Percentiles rank a stretch among this genome's conserved stretches.
phyloP scores from a whole-genome alignment of 2,329 filamentous ascomycete species.

The Fulvia fulva region DNA sequence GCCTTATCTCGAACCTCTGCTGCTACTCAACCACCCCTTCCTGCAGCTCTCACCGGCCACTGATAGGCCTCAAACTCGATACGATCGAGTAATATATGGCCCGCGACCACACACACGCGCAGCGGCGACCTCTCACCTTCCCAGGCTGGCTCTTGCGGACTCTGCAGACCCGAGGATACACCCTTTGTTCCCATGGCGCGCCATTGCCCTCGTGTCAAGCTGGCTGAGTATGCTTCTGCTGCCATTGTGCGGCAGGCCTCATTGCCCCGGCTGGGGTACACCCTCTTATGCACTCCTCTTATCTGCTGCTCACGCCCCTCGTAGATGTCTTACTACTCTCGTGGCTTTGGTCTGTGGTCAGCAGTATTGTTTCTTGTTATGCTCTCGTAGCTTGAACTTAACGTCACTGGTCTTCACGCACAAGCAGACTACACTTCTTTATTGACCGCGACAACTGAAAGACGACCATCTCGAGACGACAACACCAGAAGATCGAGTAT shows the following conservation, averaged over 20 bases:
- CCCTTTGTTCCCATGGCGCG: conserved; percentile 14
- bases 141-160: background rate
- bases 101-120: background rate
- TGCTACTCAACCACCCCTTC: background rate
- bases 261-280: conserved; percentile 12
- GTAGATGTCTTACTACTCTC: background rate
- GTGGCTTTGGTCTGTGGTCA: background rate
- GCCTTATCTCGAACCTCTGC: conserved; percentile 1
- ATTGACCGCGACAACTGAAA: background rate
- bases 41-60: conserved; percentile 7
- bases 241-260: background rate
- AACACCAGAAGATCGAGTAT: background rate
- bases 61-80: conserved; percentile 14
- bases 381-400: conserved; percentile 1
- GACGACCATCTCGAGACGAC: background rate
- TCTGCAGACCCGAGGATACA: conserved; percentile 6
- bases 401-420: background rate
- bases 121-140: background rate
- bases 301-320: conserved; percentile 10
- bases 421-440: background rate
- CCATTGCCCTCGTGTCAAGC: conserved; percentile 2
- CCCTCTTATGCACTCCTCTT: conserved; percentile 8
- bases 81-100: conserved; percentile 21
- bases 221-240: conserved; percentile 5
- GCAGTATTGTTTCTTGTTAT: background rate